phyloP scores from a whole-genome alignment of 805 yeast species.

The Metschnikowia colocasiae region DNA sequence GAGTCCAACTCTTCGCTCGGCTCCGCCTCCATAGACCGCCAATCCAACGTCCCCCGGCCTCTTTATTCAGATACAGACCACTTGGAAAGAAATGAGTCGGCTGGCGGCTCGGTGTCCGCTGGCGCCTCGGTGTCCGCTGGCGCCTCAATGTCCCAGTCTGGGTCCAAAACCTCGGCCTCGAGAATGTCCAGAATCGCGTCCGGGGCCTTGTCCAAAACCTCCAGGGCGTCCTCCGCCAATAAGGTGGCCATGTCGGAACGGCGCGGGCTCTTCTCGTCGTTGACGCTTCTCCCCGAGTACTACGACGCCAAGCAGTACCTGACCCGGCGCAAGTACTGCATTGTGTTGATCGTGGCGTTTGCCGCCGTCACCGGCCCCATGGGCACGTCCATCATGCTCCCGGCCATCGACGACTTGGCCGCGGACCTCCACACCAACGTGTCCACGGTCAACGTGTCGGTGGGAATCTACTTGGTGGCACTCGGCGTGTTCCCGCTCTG shows the following conservation, averaged over 20 bases:
- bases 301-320: slow-evolving; percentile 69
- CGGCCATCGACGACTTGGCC: slow-evolving; percentile 64
- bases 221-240: not conserved
- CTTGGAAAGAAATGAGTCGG: not conserved
- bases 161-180: no score
- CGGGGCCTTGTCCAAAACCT: not conserved
- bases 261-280: slow-evolving; percentile 54
- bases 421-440: slow-evolving; percentile 52
- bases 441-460: slow-evolving; percentile 67
- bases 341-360: slow-evolving; percentile 63
- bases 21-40: not conserved
- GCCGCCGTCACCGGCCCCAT: slow-evolving; percentile 83
- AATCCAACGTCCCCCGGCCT: not conserved
- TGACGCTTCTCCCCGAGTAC: slow-evolving; percentile 64
- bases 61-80: not conserved
- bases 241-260: slow-evolving; percentile 30
- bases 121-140: no score
- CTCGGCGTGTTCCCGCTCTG: slow-evolving; percentile 80
- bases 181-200: no score
- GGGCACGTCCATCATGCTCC: slow-evolving; percentile 82
- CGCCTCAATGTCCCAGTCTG: no score
- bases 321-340: slow-evolving; percentile 40
- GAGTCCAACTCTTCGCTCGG: not conserved
- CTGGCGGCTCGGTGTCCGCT: no score
- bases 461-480: slow-evolving; percentile 71